Evolutionary conservation across 768 basidiomycete genomes (phyloP), one percentile per base, ranked within the genome.

Genomic region (Serendipita sp.): DNA sequence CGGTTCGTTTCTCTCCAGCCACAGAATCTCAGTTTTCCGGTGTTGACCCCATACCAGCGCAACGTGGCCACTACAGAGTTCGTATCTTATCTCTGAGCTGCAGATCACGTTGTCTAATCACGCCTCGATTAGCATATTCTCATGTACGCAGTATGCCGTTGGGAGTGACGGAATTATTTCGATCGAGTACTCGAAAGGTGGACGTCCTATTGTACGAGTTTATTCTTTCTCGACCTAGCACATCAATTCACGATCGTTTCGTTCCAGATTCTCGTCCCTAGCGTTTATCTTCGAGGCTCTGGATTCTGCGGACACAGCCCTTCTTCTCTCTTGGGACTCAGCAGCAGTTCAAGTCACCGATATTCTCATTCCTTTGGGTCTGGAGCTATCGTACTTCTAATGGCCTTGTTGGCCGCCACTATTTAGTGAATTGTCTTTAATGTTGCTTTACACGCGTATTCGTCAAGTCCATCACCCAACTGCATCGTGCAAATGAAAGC

Each of bases 131-230:
- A 86, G 85, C 66, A 74, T 88, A 61, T 68, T 88, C 22, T 80
- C 79, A 2, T 90, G 88, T 71, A 70, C 72, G 41, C 83, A 86
- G 70, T 84, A 81, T 76, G 80, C 77, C 20, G 81, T 87, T 5
- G 88, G 85, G 30, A 81, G 85, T 43, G 75, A 77, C 50, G 84
- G 85, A 42, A 81, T 76, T 38, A 67, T 90, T 58, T 75, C 80
- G 26, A 78, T 82, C 24, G 74, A 83, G 64, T 90, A 90, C 69
- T 77, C 77, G 5, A 74, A 74, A 61, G 86, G 87, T 28, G 87
- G 86, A 38, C 74, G 75, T 16, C 77, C 86, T 2, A 76, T 78
- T 42, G 74, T 88, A 22, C 5, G 63, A 63, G 13, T 30, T 26
- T 30, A 17, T 17, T 50, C 7, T 7, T 17, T n/a, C 17, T 28